Evolutionary conservation across 2,329 filamentous ascomycete species (phyloP), one percentile per base, ranked within the genome.

Genomic region (Xylariales sp.): DNA sequence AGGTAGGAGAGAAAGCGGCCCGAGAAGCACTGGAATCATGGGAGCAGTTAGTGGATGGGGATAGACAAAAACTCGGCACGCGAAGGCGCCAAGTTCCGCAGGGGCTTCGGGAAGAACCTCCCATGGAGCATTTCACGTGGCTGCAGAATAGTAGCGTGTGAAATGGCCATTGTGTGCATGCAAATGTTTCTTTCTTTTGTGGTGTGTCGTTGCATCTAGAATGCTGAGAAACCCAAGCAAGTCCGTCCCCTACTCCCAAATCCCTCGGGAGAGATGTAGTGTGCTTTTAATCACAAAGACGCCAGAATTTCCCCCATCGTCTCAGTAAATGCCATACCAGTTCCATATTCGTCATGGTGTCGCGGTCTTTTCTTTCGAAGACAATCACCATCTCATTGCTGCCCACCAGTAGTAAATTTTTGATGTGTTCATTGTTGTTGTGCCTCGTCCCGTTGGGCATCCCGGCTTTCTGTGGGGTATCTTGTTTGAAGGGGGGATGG

Each of bases 111-210:
- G 80, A 84, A 63, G 58, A 61, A 78, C 78, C 81, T 85, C 82
- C 78, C 79, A 83, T 83, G 80, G 79, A 83, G 63, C 80, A 82
- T 74, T 78, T 81, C 80, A 83, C 78, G n/a, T n/a, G 69, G 60
- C 63, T 60, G 52, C 62, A 51, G 57, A 52, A 58, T 59, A 57
- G 23, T 25, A 48, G 47, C 54, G 49, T 70, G 77, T 80, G 80
- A 84, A 82, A 83, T 75, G 81, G 81, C 82, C 81, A 83, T 83
- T 76, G 72, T 78, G 70, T 79, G 68, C 63, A 65, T 63, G 53
- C 48, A 60, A 63, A 59, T 67, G 62, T 62, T n/a, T n/a, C n/a
- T n/a, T n/a, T 62, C 53, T 64, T 51, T 52, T 56, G 54, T 56
- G 52, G 49, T 61, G 52, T 47, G 45, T 48, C 50, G 41, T 40